phyloP scores from a whole-genome alignment of 495 filamentous ascomycete genomes.

The Aspergillus sclerotioniger region DNA sequence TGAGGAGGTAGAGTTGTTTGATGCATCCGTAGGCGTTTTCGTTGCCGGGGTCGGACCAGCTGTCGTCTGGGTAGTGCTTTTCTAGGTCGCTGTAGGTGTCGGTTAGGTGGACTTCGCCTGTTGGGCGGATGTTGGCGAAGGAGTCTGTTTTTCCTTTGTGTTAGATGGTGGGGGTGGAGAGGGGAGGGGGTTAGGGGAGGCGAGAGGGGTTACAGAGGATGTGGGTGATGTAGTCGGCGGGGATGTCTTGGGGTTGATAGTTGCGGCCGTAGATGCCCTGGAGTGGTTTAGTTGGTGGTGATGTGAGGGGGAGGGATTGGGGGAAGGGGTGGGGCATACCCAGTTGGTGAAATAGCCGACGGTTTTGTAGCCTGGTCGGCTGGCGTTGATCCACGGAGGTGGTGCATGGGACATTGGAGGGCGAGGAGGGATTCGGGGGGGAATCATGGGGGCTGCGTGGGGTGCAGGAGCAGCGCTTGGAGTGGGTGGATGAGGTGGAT shows the following conservation, averaged over 20 bases:
- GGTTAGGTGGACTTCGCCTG: slow-evolving; percentile 70
- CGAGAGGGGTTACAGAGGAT: slow-evolving; percentile 50
- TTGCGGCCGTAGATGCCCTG: slow-evolving; percentile 74
- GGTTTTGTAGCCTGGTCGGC: slow-evolving; percentile 8
- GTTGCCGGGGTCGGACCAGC: slow-evolving; percentile 37
- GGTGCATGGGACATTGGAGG: slow-evolving; percentile 3
- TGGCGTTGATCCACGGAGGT: not conserved
- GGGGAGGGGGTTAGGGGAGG: not conserved
- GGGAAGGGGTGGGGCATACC: not conserved
- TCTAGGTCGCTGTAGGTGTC: slow-evolving; percentile 79
- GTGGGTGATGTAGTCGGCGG: slow-evolving; percentile 76
- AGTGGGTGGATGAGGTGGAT: not conserved
- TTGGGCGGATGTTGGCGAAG: slow-evolving; percentile 65
- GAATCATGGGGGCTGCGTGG: not conserved
- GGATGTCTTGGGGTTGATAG: slow-evolving; percentile 72
- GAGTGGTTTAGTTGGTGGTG: slow-evolving; percentile 3
- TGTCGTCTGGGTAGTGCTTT: slow-evolving; percentile 65
- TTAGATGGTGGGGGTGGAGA: not conserved
- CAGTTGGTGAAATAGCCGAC: slow-evolving; percentile 16
- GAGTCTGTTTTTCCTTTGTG: slow-evolving; percentile 47
- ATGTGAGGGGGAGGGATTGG: no score
- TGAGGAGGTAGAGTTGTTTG: slow-evolving; percentile 92
- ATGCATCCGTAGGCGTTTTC: slow-evolving; percentile 58
- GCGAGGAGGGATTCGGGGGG: not conserved
- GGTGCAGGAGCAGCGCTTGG: not conserved